Base-by-base conservation (phyloP, 2,329 filamentous ascomycete genomes). In the Teratosphaeria gauchensis region DNA sequence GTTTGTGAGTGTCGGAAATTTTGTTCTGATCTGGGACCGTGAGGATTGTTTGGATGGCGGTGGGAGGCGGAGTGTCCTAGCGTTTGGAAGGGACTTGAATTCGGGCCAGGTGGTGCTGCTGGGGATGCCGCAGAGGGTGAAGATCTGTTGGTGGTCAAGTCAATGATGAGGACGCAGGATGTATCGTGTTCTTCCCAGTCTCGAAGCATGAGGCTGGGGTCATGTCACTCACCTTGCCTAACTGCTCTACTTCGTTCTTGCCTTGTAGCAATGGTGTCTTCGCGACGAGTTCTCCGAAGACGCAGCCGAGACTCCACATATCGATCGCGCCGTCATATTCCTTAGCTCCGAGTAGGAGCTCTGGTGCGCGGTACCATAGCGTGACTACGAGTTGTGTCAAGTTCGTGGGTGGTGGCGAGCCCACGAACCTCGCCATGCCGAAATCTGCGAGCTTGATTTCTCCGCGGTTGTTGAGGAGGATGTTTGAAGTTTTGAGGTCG, bases 371-470 rank as follows among this genome's bases (percentile, higher is more conserved):
- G 73, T 99, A 99, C 94, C 94, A 99, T 6, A 99, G 82, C 6
- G 94, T 99, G 19, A 97, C 92, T 62, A 99, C 94, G 53, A 97
- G 83, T 71, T 92, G 88, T 2, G 94, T 97, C 61, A 97, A 81
- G 62, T 88, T 87, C 1, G 85, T 82, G 4, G 80, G 78, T 0
- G 85, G 80, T 3, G 92, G 91, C 65, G 90, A 85, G 55, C 88
- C 88, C 58, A 89, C 88, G 75, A 94, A 94, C 31, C 94, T 84
- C 3, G 94, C 92, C 90, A 99, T 96, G 73, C 94, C 94, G 71
- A 99, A 99, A 75, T 99, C 94, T 61, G 94, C 94, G 63, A 99
- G 87, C 75, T 96, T 96, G 74, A 99, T 86, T 72, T 89, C 86
- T 53, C 94, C 94, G 53, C 91, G 89, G 77, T 97, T 97, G 78